phyloP scores from a whole-genome alignment of 2,329 filamentous ascomycete species.

The Zymoseptoria brevis region DNA sequence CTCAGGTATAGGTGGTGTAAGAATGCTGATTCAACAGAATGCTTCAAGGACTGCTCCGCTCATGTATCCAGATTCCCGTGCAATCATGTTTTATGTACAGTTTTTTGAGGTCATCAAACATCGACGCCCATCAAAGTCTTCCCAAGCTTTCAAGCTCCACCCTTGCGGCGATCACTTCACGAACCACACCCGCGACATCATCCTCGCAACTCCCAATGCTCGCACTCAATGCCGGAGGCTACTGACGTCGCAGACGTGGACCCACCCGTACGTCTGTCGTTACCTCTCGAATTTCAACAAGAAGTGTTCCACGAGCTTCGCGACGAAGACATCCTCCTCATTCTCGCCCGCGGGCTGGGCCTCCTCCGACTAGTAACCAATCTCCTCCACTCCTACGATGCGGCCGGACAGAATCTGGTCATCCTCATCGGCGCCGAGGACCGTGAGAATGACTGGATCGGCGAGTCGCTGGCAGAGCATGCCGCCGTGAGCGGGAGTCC shows the following conservation, averaged over 20 bases:
- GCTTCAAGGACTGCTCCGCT: too few species aligned
- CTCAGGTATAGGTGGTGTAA: too few species aligned
- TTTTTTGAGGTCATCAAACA: too few species aligned
- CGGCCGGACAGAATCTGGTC: conserved; percentile 85
- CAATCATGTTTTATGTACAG: too few species aligned
- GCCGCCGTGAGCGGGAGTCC: conserved; percentile 79
- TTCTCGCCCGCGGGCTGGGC: conserved; percentile 85
- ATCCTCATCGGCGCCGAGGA: conserved; percentile 84
- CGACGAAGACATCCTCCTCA: conserved; percentile 83
- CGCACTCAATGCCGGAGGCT: neutral
- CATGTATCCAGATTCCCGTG: too few species aligned
- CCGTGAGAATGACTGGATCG: conserved; percentile 92
- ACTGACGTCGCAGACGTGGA: conserved; percentile 5
- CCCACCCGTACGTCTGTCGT: conserved; percentile 66
- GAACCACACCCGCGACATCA: neutral
- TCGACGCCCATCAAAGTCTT: neutral
- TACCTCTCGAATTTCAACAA: conserved; percentile 86
- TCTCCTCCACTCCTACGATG: conserved; percentile 92
- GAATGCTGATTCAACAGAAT: too few species aligned
- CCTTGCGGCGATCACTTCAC: neutral
- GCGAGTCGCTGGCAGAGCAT: conserved; percentile 90
- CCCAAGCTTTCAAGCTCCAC: neutral
- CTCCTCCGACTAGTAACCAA: conserved; percentile 91
- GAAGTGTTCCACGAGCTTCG: conserved; percentile 86
- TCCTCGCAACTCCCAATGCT: neutral